Percentiles rank a stretch among this genome's conserved stretches.
Evolutionary conservation across 768 basidiomycete species (phyloP).

Genomic region (Mycena sanguinolenta): DNA sequence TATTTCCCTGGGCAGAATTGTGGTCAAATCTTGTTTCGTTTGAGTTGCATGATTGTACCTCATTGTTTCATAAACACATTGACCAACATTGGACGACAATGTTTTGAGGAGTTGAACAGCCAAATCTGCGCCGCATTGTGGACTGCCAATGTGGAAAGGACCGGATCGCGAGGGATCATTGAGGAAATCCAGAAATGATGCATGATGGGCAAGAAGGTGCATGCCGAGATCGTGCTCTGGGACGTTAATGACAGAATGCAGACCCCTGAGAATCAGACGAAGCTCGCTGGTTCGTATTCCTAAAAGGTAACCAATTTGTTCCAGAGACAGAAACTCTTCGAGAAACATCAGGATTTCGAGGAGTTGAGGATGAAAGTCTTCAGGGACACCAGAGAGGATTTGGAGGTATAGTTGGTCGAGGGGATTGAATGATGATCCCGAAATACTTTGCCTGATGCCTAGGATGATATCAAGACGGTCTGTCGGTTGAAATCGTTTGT

Average conservation of each 20-base stretch:
- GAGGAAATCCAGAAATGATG: too few relatives aligned
- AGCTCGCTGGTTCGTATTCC: background rate
- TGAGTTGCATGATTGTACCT: background rate
- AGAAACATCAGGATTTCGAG: conserved; percentile 2
- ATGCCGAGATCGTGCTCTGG: background rate
- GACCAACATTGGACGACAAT: background rate
- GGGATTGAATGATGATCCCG: background rate
- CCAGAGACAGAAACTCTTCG: background rate
- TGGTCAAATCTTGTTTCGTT: background rate
- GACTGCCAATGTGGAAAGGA: background rate
- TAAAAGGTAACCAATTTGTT: background rate
- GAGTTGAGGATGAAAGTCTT: background rate
- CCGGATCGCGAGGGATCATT: too few relatives aligned
- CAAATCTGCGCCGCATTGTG: background rate
- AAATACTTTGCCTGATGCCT: too few relatives aligned
- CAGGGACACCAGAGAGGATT: background rate
- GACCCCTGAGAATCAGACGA: background rate
- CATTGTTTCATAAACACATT: background rate
- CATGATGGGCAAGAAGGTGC: background rate
- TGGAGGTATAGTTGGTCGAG: conserved; percentile 5
- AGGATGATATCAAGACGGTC: too few relatives aligned
- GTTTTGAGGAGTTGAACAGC: background rate
- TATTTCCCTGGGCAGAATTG: too few relatives aligned
- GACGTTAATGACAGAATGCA: conserved; percentile 3
- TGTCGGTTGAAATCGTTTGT: too few relatives aligned